phyloP scores from a whole-genome alignment of 148 eudicot species.

The Silene conica region DNA sequence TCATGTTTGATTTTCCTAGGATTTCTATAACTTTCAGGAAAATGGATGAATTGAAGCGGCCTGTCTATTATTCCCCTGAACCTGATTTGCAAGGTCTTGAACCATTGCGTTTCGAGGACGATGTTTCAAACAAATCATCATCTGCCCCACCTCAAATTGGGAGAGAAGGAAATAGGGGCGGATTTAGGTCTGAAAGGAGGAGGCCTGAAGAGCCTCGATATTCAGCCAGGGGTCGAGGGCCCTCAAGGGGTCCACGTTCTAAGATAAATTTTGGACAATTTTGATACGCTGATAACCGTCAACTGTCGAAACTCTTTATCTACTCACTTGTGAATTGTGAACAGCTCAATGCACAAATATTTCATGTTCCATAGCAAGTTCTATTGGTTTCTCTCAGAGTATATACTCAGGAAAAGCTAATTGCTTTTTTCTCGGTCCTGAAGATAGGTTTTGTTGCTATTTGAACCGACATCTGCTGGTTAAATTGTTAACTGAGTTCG shows the following conservation, averaged over 20 bases:
- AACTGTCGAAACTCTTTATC: neutral
- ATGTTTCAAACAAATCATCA: constrained; percentile 12
- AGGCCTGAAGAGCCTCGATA: constrained; percentile 35
- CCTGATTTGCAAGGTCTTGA: constrained; percentile 38
- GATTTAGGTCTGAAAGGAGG: constrained; percentile 28
- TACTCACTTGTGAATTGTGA: neutral
- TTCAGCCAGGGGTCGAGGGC: constrained; percentile 27
- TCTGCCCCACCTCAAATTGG: constrained; percentile 8
- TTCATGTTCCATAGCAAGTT: neutral
- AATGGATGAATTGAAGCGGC: constrained; percentile 47
- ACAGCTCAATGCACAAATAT: neutral
- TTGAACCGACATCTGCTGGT: neutral
- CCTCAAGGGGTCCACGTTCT: constrained; percentile 23
- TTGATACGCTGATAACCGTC: constrained; percentile 12
- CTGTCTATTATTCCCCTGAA: constrained; percentile 27
- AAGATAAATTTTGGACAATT: constrained; percentile 14
- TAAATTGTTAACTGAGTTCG: neutral
- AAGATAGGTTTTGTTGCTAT: neutral
- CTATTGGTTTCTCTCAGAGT: neutral
- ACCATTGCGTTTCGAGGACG: constrained; percentile 32
- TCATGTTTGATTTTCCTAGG: constrained; percentile 17
- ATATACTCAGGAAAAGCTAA: neutral
- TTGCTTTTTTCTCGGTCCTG: neutral
- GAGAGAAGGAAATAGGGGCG: constrained; percentile 23
- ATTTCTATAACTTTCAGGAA: constrained; percentile 47